These are phyloP conservation scores for Wickerhamiella qilinensis DNA, from an alignment of 805 yeast species.

Conservation along the genomic window DNA sequence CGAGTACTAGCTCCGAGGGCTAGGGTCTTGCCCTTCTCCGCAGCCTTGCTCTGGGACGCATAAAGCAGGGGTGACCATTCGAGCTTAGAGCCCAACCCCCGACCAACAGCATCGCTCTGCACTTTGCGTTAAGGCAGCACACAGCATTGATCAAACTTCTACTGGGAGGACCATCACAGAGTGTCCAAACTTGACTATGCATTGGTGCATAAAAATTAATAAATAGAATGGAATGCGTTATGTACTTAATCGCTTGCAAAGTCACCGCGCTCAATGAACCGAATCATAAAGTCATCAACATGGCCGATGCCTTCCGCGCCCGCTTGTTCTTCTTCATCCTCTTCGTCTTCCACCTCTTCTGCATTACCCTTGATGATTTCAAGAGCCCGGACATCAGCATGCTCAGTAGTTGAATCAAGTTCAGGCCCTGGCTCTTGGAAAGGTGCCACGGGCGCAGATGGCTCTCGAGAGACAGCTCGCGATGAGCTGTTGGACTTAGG, in stretches of 20 bases:
- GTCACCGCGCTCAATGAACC: slow-evolving; percentile 67
- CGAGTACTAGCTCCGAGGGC: too few relatives aligned
- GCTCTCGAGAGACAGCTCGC: neutral
- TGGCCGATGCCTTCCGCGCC: slow-evolving; percentile 50
- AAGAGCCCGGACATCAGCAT: slow-evolving; percentile 13
- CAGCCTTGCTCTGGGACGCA: too few relatives aligned
- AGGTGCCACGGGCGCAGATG: neutral
- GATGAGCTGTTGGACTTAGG: slow-evolving; percentile 1
- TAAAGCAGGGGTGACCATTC: too few relatives aligned
- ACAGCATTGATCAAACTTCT: too few relatives aligned
- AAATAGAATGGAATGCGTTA: neutral
- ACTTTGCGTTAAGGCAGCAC: too few relatives aligned
- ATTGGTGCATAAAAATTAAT: too few relatives aligned
- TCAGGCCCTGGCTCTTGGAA: slow-evolving; percentile 3
- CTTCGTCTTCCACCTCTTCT: slow-evolving; percentile 35
- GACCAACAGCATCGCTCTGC: too few relatives aligned
- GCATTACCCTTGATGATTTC: slow-evolving; percentile 21
- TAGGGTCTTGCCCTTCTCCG: too few relatives aligned
- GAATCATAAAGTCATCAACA: slow-evolving; percentile 91
- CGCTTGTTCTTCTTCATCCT: slow-evolving; percentile 25
- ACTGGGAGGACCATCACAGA: too few relatives aligned
- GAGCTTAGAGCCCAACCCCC: too few relatives aligned
- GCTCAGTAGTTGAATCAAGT: slow-evolving; percentile 1
- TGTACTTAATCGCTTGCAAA: neutral
- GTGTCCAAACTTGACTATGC: too few relatives aligned